Evolutionary conservation across 129 eudicot species (phyloP), one percentile per base, ranked within the genome.

Genomic region (Oenanthe sinensis): DNA sequence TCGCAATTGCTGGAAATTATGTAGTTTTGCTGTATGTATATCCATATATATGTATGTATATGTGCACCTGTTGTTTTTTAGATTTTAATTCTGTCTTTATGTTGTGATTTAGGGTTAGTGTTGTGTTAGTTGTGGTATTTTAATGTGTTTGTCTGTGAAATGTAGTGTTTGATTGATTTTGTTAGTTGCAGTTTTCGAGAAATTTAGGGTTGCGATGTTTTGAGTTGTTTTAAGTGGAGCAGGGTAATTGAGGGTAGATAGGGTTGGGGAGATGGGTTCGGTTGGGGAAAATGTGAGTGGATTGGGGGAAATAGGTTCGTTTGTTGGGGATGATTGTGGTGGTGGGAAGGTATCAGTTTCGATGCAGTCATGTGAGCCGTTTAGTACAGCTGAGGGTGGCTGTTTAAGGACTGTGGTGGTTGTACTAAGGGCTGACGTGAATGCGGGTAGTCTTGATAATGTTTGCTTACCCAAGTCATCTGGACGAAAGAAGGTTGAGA

Each of bases 401-500:
- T 45, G 82, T 71, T 46, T 77, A 49, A 69, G 69, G 75, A 77
- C 79, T 65, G 65, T 65, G 71, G 43, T 79, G 85, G 79, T 71
- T 45, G 81, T 28, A 6, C 48, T 74, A 36, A 82, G 77, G 48
- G 82, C 85, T 44, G 83, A 79, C 67, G 72, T 62, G 75, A 73
- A 80, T 84, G 86, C 78, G 73, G 79, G 83, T 58, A 81, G 82
- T 81, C 69, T 81, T 70, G 82, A 80, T 77, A 78, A 87, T 81
- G 65, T 83, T 39, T 73, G 78, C 47, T 45, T 84, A 76, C 69
- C 63, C 33, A 87, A 63, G 82, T 26, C 50, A 4, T 42, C 63
- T 77, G 84, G 69, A 19, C 73, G n/a, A 69, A 71, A 78, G 33
- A 77, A 82, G 45, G 78, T 43, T 77, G 79, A 79, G 46, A 87